Base-by-base conservation (phyloP, 202 grass and related monocot genomes). In the Musa balbisiana region DNA sequence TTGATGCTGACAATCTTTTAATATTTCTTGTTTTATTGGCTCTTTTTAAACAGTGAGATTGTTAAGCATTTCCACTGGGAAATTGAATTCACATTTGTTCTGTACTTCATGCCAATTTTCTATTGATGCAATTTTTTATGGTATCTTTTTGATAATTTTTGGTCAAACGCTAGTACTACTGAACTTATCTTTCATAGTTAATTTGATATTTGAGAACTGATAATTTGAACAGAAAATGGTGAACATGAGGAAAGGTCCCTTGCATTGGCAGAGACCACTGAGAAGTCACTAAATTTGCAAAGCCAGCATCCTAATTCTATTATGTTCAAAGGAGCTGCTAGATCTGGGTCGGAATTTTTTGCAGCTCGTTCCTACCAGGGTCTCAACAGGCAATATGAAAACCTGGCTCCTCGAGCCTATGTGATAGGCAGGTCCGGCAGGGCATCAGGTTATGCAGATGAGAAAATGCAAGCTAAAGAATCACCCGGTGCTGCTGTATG, bases 301-400 rank as follows among this genome's bases (percentile, higher is more conserved):
- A 86, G 77, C 74, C 72, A 77, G 62, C 72, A 92, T 20, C 81
- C 74, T 2, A 80, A 89, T 17, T 59, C 88, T 16, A 43, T 98
- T 79, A 79, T 98, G 65, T 94, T 93, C 72, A 85, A 94, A 84
- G 89, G 95, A 71, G 78, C 67, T 26, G 95, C 95, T 8, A 86
- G 78, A 56, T 94, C 91, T 9, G 92, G 88, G 14, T 79, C 88
- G 0, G 85, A 94, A 52, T 98, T 92, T 82, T 90, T 94, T 73
- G 83, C 90, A 67, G 83, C 95, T 5, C 83, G 85, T 14, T 88
- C 95, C 0, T 94, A 86, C 79, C 88, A 81, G 70, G 95, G 91
- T 85, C 78, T 98, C 43, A 92, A 74, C 0, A 80, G 82, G 72
- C 84, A 89, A 65, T 89, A 80, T 2, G 72, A 88, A 53, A 82